phyloP scores from a whole-genome alignment of 2,329 filamentous ascomycete species.

The Albophoma yamanashiensis region DNA sequence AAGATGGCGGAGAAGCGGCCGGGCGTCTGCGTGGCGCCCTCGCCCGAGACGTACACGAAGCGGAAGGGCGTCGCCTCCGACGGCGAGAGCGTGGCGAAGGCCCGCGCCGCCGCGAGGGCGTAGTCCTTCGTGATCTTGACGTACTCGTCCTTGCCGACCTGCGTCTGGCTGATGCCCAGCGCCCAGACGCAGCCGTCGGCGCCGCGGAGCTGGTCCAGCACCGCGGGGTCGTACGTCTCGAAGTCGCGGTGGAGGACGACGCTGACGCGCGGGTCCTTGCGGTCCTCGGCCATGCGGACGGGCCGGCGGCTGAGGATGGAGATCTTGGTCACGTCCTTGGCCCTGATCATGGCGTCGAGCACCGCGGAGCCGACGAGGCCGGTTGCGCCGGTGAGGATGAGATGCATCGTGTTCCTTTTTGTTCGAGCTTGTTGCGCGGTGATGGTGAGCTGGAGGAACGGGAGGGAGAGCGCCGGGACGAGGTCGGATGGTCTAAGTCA shows the following conservation, averaged over 20 bases:
- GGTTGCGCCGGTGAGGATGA: conserved; percentile 59
- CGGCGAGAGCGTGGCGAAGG: conserved; percentile 39
- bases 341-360: conserved; percentile 50
- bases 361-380: conserved; percentile 53
- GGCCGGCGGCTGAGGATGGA: conserved; percentile 57
- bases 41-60: conserved; percentile 62
- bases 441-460: neutral
- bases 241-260: conserved; percentile 64
- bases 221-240: conserved; percentile 40
- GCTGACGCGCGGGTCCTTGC: conserved; percentile 46
- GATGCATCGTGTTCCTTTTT: conserved; percentile 35
- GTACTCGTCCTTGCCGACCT: conserved; percentile 55
- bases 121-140: conserved; percentile 58
- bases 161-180: conserved; percentile 51
- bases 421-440: neutral
- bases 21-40: conserved; percentile 47
- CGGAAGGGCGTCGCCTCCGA: conserved; percentile 42
- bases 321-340: conserved; percentile 47
- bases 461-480: neutral
- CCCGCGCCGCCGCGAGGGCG: conserved; percentile 49
- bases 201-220: conserved; percentile 50
- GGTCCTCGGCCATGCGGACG: conserved; percentile 48
- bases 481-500: too few relatives aligned
- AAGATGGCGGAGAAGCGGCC: conserved; percentile 46
- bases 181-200: conserved; percentile 67